phyloP scores from a whole-genome alignment of 1,139 yeast species.

The Yamadazyma aaseri region DNA sequence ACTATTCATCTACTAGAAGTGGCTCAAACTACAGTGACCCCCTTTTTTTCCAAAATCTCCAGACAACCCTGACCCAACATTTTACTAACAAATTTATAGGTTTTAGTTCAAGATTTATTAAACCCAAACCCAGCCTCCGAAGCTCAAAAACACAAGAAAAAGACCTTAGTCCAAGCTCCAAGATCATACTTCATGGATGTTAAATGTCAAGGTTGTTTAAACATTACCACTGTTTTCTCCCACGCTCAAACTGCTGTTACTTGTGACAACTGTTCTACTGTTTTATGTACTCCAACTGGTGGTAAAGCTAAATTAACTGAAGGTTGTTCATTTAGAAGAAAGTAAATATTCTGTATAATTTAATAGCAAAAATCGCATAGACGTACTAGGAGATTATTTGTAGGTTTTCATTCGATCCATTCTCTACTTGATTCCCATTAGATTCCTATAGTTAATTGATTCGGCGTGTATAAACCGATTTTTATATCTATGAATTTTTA shows the following conservation, averaged over 20 bases:
- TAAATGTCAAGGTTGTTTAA: conserved; percentile 98
- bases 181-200: conserved; percentile 99
- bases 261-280: conserved; percentile 98
- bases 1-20: too few species aligned
- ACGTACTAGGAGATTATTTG: conserved; percentile 1
- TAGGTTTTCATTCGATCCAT: neutral
- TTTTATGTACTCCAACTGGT: conserved; percentile 99
- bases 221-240: conserved; percentile 98
- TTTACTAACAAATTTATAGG: conserved; percentile 39
- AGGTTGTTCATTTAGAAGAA: conserved; percentile 99
- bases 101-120: conserved; percentile 96
- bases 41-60: too few species aligned
- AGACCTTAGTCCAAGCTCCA: conserved; percentile 96
- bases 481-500: too few species aligned
- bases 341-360: conserved; percentile 49
- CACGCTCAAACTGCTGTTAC: conserved; percentile 99
- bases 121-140: conserved; percentile 98
- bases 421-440: neutral
- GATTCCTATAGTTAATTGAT: neutral
- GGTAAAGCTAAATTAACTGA: conserved; percentile 99
- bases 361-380: conserved; percentile 11
- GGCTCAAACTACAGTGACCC: too few species aligned
- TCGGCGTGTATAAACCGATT: too few species aligned
- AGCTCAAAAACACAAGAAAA: conserved; percentile 96
- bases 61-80: too few species aligned